Evolutionary conservation across 208 protist genomes (phyloP), one percentile per base, ranked within the genome.

Genomic region (Paratrypanosoma confusum): DNA sequence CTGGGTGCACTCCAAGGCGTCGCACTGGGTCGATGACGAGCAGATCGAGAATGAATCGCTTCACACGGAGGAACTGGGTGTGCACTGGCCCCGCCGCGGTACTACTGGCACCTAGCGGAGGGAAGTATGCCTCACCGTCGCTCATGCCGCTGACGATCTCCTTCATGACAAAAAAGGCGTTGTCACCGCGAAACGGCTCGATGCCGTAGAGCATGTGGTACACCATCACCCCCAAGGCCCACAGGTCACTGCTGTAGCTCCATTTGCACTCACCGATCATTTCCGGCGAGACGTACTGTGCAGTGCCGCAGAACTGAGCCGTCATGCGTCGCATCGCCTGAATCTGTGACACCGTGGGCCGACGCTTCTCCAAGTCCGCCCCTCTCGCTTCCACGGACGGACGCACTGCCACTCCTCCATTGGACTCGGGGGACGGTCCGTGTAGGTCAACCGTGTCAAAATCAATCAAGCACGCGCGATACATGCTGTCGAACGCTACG

Each of bases 271-370:
- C 64, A 2, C 86, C 76, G 8, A 92, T 67, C 62, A 97, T 89
- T 57, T 97, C 95, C 0, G 95, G 95, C 1, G 88, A 94, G 3
- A 97, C 83, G 56, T 97, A 97, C 48, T 96, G 81, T 8, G 89
- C 81, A 13, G 86, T 95, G 35, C 87, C 91, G 53, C 82, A 93
- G 57, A 96, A 96, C 40, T 72, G 80, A 16, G 71, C 53, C 7
- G 80, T 81, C 18, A 57, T 73, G 26, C 63, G 65, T 1, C 86
- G 79, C 68, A 90, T 92, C 5, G 18, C 3, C 46, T 90, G 86
- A 35, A 95, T 87, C 33, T 79, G 62, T 6, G 78, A 89, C 3
- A 95, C 70, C 17, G 71, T 87, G 33, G 87, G 40, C 7, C 73
- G 71, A 5, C 75, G 68, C 23, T 14, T 29, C 18, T 49, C 5